Percentiles rank a stretch among this genome's conserved stretches.
These are phyloP conservation scores for Tulasnella sp. DNA, from an alignment of 768 basidiomycete species.

Conservation along the genomic window DNA sequence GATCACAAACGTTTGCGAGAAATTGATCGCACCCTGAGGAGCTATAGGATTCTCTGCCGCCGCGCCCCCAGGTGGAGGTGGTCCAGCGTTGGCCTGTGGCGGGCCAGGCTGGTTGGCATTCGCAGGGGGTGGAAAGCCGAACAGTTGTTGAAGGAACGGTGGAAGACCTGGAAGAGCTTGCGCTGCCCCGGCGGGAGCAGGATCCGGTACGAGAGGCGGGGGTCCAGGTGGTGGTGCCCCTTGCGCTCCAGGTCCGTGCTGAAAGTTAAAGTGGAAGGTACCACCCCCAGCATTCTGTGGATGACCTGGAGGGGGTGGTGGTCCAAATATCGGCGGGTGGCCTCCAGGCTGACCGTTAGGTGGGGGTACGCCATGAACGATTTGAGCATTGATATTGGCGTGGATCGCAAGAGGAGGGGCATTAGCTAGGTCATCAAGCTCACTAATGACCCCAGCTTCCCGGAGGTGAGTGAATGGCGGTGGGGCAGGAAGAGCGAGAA, in stretches of 20 bases:
- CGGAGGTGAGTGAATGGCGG: conserved; percentile 1
- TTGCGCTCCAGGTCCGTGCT: not conserved
- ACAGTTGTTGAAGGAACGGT: not conserved
- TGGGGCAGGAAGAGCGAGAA: conserved; percentile 8
- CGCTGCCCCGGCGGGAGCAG: not conserved
- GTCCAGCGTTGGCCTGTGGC: too few relatives aligned
- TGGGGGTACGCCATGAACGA: not conserved
- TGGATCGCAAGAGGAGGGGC: not conserved
- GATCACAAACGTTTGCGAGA: too few relatives aligned
- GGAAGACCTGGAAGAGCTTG: conserved; percentile 1
- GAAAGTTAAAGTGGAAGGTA: not conserved
- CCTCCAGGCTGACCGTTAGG: not conserved
- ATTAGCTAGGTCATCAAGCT: not conserved
- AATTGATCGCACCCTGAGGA: too few relatives aligned
- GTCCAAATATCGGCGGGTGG: not conserved
- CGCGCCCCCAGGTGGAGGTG: too few relatives aligned
- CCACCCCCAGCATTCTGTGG: not conserved
- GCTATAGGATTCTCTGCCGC: too few relatives aligned
- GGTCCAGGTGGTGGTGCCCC: not conserved
- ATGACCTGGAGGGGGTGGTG: not conserved
- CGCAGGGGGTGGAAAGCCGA: not conserved
- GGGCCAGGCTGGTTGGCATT: too few relatives aligned
- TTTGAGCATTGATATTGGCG: conserved; percentile 3
- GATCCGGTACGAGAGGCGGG: not conserved
- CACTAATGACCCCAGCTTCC: not conserved